Evolutionary conservation across 2,329 filamentous ascomycete genomes (phyloP).

Genomic region (Alternaria metachromatica): DNA sequence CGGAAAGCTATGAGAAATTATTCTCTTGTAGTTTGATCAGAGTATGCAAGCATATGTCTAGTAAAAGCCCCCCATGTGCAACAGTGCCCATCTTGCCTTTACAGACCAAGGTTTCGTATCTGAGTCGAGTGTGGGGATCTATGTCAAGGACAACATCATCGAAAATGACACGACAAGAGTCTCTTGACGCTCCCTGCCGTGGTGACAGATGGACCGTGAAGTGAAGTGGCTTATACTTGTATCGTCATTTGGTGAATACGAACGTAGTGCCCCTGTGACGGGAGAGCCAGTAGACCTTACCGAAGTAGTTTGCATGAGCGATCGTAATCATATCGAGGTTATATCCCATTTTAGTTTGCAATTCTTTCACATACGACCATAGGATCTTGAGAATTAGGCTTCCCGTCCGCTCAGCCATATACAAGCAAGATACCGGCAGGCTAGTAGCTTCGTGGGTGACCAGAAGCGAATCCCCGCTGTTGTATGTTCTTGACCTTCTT

Average conservation of each 20-base stretch:
- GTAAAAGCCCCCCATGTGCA: not conserved
- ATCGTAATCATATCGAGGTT: not conserved
- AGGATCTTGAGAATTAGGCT: too few relatives aligned
- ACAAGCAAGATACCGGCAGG: not conserved
- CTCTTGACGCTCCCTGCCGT: not conserved
- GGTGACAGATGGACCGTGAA: not conserved
- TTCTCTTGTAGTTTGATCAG: not conserved
- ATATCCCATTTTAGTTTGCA: not conserved
- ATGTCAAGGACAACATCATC: not conserved
- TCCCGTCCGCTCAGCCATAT: too few relatives aligned
- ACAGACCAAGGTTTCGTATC: not conserved
- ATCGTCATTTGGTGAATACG: not conserved
- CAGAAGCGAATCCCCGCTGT: not conserved
- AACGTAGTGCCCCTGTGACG: not conserved
- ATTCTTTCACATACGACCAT: not conserved
- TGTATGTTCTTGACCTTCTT: not conserved
- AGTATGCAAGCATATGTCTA: not conserved
- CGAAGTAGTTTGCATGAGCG: too few relatives aligned
- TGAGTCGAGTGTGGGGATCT: not conserved
- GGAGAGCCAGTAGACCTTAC: not conserved
- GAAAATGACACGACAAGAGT: not conserved
- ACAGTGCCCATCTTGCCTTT: not conserved
- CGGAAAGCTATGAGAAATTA: not conserved
- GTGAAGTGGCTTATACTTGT: not conserved
- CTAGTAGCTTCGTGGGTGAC: not conserved